Evolutionary conservation across 2,329 filamentous ascomycete genomes (phyloP).

Genomic region (Truncatella angustata): DNA sequence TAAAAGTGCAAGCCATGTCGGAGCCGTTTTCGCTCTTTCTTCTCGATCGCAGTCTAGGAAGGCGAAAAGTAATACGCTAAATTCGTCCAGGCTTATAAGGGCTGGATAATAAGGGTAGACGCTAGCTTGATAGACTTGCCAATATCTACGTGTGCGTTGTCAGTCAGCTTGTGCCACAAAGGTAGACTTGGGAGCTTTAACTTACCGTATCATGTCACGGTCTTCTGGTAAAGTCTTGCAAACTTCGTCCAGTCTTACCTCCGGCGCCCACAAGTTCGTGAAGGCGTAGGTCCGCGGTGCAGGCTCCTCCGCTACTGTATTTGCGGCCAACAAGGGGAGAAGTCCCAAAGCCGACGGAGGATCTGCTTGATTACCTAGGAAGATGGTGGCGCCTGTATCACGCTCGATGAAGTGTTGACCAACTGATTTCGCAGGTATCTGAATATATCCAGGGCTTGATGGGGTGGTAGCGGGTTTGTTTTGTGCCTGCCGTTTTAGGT

Average conservation of each 20-base stretch:
- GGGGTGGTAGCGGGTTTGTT: neutral
- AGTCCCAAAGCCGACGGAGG: neutral
- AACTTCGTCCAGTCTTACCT: neutral
- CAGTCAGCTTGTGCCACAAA: neutral
- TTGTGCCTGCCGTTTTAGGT: neutral
- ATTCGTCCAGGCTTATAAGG: conserved; percentile 4
- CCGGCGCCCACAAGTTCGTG: conserved; percentile 3
- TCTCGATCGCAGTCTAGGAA: neutral
- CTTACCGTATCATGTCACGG: conserved; percentile 3
- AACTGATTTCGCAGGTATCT: neutral
- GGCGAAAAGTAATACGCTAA: conserved; percentile 3
- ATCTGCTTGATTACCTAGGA: neutral
- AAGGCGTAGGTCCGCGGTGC: conserved; percentile 3
- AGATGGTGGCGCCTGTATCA: conserved; percentile 6
- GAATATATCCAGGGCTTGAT: neutral
- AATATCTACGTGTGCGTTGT: neutral
- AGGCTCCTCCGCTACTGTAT: neutral
- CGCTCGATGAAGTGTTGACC: conserved; percentile 5
- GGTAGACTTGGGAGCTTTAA: neutral
- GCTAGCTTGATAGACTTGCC: conserved; percentile 3
- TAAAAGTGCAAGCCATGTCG: neutral
- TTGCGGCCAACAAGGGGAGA: neutral
- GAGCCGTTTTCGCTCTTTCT: neutral
- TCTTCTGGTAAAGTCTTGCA: conserved; percentile 4
- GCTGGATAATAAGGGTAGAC: conserved; percentile 6